Evolutionary conservation across 768 basidiomycete genomes (phyloP).

Genomic region (Trametes cubensis): DNA sequence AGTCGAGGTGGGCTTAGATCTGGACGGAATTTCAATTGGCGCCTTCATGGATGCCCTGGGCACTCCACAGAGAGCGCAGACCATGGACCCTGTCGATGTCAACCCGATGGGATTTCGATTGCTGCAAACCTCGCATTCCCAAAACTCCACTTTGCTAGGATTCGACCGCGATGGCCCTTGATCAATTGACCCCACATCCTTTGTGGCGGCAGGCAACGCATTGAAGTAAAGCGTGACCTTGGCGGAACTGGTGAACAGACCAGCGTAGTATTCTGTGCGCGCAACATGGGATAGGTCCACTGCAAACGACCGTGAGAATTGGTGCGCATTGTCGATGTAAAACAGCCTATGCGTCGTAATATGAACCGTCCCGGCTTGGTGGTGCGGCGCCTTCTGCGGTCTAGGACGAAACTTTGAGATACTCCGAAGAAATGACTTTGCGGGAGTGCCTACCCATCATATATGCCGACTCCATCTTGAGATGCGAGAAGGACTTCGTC

Average conservation of each 20-base stretch:
- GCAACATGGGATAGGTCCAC: constrained; percentile 65
- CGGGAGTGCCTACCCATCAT: constrained; percentile 77
- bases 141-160: constrained; percentile 47
- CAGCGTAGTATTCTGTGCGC: constrained; percentile 87
- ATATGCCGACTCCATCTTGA: constrained; percentile 85
- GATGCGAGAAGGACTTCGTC: constrained; percentile 77
- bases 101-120: constrained; percentile 78
- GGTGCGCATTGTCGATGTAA: constrained; percentile 63
- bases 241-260: constrained; percentile 85
- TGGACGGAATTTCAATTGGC: constrained; percentile 29
- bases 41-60: constrained; percentile 44
- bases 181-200: background rate
- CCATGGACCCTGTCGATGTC: constrained; percentile 65
- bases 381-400: constrained; percentile 75
- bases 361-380: constrained; percentile 74
- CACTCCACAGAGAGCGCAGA: constrained; percentile 85
- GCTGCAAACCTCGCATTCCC: constrained; percentile 91
- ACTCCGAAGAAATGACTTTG: background rate
- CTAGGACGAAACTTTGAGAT: constrained; percentile 47
- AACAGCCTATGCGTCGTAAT: constrained; percentile 85
- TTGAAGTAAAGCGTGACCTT: constrained; percentile 83
- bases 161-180: constrained; percentile 20
- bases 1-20: constrained; percentile 4
- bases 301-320: constrained; percentile 61
- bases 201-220: constrained; percentile 19